phyloP scores from a whole-genome alignment of 768 basidiomycete species.

The Phaffia tasmanica region DNA sequence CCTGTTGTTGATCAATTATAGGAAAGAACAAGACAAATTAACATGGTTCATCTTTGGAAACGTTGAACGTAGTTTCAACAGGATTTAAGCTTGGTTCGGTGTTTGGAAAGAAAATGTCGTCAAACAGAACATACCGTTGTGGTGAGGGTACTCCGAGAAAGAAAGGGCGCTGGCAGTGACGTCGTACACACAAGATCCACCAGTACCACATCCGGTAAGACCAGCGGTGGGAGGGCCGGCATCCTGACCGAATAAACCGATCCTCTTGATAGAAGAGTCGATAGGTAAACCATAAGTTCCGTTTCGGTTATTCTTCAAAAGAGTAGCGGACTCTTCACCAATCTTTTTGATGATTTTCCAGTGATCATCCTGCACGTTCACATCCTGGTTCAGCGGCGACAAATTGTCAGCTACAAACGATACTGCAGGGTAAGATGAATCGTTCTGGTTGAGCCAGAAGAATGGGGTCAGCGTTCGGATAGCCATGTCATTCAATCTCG shows the following conservation, averaged over 20 bases:
- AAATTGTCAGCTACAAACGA: constrained; percentile 32
- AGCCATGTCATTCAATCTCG: constrained; percentile 43
- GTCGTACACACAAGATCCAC: no score
- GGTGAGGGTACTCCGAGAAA: no score
- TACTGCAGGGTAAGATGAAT: constrained; percentile 52
- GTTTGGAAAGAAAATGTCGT: no score
- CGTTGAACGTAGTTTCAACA: no score
- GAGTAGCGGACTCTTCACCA: constrained; percentile 19
- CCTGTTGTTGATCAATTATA: background rate
- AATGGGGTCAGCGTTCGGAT: constrained; percentile 56
- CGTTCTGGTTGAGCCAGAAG: constrained; percentile 42
- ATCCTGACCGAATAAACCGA: constrained; percentile 19
- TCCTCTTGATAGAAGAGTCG: constrained; percentile 5
- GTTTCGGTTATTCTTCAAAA: constrained; percentile 18
- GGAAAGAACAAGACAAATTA: no score
- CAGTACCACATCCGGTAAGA: constrained; percentile 17
- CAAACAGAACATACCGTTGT: no score
- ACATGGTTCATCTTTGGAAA: no score
- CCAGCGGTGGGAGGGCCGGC: constrained; percentile 12
- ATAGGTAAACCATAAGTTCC: constrained; percentile 12
- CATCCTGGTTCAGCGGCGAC: constrained; percentile 35
- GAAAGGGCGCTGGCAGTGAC: no score
- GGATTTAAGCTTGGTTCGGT: no score
- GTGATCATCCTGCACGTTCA: constrained; percentile 47
- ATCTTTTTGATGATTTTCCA: constrained; percentile 16